Base-by-base conservation (phyloP, 208 protist species). In the Endotrypanum monterogeii region DNA sequence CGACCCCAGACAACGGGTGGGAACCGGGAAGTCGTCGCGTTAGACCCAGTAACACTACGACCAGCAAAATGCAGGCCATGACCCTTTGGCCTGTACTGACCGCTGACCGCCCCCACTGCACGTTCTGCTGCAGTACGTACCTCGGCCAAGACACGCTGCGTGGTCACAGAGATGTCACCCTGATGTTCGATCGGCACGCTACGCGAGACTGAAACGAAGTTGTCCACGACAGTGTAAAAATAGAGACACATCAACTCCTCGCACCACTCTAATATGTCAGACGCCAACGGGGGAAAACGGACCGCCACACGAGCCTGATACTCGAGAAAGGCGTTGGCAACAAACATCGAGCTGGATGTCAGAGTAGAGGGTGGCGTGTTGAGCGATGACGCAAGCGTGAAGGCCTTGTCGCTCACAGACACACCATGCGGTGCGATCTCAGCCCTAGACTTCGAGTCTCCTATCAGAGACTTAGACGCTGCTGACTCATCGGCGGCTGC, bases 171-270 rank as follows among this genome's bases (percentile, higher is more conserved):
- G 63, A 94, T 84, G 73, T 94, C 86, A 51, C 81, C 85, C 71
- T 96, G 92, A 48, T 91, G 66, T 76, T 94, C 89, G 57, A 96
- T 79, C 9, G 79, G 84, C 57, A 94, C 87, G 35, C 58, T 84
- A 51, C 87, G 79, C 1, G 92, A 95, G 55, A 94, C 82, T 25
- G 90, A 94, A 46, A 96, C 89, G 74, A 96, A 96, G 82, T 87
- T 96, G 77, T 94, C 92, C 48, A 88, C 82, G 14, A 94, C 86
- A 28, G 85, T 91, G 83, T 91, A 95, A n/a, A 92, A 82, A 68
- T 93, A 94, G 20, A 94, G 71, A 63, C 74, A 70, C 61, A 92
- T 67, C 61, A 94, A 76, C 70, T 94, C 87, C 57, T 91, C 85
- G 67, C 82, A 85, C 89, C 92, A 95, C 63, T 41, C 67, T 37